Evolutionary conservation across 306 rosid species (phyloP), one percentile per base, ranked within the genome.

Genomic region (Prinsepia uniflora): DNA sequence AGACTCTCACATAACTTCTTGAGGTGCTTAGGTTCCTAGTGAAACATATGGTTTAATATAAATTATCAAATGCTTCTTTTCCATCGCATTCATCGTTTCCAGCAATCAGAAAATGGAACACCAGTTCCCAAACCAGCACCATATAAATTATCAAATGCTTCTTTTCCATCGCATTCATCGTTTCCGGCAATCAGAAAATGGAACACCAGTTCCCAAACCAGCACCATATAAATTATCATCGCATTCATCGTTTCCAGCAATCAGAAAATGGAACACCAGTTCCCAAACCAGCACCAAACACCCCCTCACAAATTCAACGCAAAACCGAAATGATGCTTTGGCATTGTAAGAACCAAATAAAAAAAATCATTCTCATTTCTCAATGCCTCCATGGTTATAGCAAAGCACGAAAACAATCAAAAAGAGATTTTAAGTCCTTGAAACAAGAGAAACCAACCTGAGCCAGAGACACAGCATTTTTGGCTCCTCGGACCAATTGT

Each of bases 381-480:
- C 75, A 72, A 72, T 60, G 69, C 53, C 64, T 63, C 63, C 72
- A 67, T 63, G 19, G 48, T 42, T 50, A 60, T 39, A 56, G 20
- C 65, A 46, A 65, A 52, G 41, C 19, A 50, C 19, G 30, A 58
- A 52, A 18, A 18, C 36, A 70, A 43, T 48, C 39, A 41, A 77
- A 64, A 52, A n/a, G 54, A 52, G 22, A 68, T 34, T 15, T 24
- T 6, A 65, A 82, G 54, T 24, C 72, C 56, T 71, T 73, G 68
- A 45, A 30, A 71, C 40, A 10, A 75, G 36, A 30, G 72, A 81
- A 50, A 59, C 81, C 12, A 22, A 86, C 90, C 90, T 86, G 90
- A 17, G 87, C 87, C 75, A 86, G 73, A n/a, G 90, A 86, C 79
- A 83, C 52, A 18, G 78, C 83, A 71, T 81, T 67, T 74, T 63